Base-by-base conservation (phyloP, 345 rosid genomes). In the Arabis hirsuta region DNA sequence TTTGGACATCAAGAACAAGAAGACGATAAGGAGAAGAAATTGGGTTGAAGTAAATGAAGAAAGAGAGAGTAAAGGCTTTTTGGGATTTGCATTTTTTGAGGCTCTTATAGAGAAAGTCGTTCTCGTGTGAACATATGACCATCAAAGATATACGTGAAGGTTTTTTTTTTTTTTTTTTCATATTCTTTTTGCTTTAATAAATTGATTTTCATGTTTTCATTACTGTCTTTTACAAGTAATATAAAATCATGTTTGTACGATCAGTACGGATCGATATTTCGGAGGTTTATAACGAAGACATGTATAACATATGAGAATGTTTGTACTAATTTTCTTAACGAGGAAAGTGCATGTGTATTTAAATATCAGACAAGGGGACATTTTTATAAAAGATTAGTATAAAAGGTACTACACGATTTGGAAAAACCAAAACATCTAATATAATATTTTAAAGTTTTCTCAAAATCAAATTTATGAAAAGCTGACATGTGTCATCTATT, bases 121-220 rank as follows among this genome's bases (percentile, higher is more conserved):
- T 31, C 73, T 67, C 47, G 73, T 77, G 80, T 77, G 80, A 77
- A 77, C 80, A 59, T 64, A 63, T 16, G 76, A 70, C 72, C 48
- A 60, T 44, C 32, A 16, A 12, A 13, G 9, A 34, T 50, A 59
- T 43, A 51, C 44, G 51, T 57, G 5, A 41, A 20, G 20, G 53
- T 62, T 19, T 12, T 39, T 3, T 4, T 9, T 9, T 10, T 39
- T 38, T 38, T 3, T 36, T 47, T n/a, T 46, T 55, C 27, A 29
- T 41, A 38, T 50, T 57, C 5, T 24, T 39, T 12, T 44, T 58
- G 55, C 47, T 55, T 76, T 47, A 36, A 13, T 43, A 12, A 20
- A 24, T 24, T 20, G 13, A 14, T 61, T 44, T 20, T 31, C 34
- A 50, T 42, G 67, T 50, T 47, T 58, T 29, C 39, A 11, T 32